Evolutionary conservation across 2,329 filamentous ascomycete species (phyloP).

Genomic region (Verticillium nonalfalfae): DNA sequence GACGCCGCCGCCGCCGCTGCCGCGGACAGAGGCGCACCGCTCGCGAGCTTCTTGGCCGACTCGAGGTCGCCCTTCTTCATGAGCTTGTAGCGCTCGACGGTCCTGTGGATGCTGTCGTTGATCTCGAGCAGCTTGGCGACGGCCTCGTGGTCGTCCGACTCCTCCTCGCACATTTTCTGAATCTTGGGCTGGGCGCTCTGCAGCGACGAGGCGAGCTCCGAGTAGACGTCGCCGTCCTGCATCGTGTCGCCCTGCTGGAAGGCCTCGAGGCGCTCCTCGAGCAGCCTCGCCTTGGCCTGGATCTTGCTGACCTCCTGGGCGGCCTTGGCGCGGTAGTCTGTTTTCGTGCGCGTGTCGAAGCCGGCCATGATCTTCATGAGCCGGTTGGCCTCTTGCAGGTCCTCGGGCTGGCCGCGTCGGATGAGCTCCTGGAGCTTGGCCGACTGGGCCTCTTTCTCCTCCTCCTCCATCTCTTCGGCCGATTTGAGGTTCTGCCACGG

Average conservation of each 20-base stretch:
- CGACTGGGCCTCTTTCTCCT: conserved; percentile 89
- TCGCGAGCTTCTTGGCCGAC: conserved; percentile 74
- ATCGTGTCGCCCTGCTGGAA: conserved; percentile 79
- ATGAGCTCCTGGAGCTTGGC: conserved; percentile 98
- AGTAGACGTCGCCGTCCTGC: conserved; percentile 58
- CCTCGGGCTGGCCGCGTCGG: conserved; percentile 81
- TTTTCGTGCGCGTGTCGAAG: conserved; percentile 91
- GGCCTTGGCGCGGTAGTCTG: conserved; percentile 95
- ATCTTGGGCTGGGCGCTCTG: conserved; percentile 79
- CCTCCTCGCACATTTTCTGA: conserved; percentile 41
- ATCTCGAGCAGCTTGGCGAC: conserved; percentile 94
- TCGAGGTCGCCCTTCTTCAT: conserved; percentile 93
- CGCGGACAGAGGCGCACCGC: conserved; percentile 53
- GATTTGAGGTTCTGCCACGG: conserved; percentile 78
- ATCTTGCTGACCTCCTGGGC: conserved; percentile 93
- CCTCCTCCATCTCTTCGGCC: conserved; percentile 97
- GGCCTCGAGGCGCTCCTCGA: conserved; percentile 87
- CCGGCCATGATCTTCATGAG: conserved; percentile 99
- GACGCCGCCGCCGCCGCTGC: neutral
- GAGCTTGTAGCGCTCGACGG: conserved; percentile 89
- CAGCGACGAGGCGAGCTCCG: conserved; percentile 83
- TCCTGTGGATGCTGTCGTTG: conserved; percentile 97
- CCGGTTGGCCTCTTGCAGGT: conserved; percentile 92
- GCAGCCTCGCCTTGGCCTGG: conserved; percentile 85
- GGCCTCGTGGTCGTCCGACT: conserved; percentile 71